Evolutionary conservation across 805 yeast genomes (phyloP), one percentile per base, ranked within the genome.

Genomic region (Groenewaldozyma salmanticensis): DNA sequence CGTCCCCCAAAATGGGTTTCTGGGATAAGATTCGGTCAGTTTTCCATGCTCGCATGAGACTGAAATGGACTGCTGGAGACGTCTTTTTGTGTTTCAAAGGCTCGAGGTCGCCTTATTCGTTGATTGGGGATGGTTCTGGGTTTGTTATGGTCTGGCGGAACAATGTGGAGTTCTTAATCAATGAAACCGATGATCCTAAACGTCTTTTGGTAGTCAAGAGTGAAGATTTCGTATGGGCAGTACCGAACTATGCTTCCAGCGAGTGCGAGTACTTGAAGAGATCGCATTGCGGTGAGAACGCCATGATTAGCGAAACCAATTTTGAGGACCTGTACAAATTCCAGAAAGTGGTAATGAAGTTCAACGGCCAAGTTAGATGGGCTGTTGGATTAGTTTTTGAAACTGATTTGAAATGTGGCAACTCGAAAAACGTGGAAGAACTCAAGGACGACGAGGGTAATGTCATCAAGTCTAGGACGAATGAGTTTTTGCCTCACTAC

Each of bases 11-110:
- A 50, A 62, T 86, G 11, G 97, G 97, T 0, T 79, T 87, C 50
- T 88, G 97, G 97, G 97, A 88, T 60, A 90, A 87, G 57, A 60
- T 86, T 21, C 65, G 95, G 38, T 69, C 78, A 21, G 67, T 81
- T 13, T 64, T 86, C 51, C 96, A 88, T 62, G 94, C 95, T 0
- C 71, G 74, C 16, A 60, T 79, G 40, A 60, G 58, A 2, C 67
- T 86, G 42, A 54, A 61, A 13, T 72, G 83, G 69, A 60, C 61
- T 2, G 59, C 72, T 18, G 64, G 71, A 1, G 72, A 64, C 4
- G 55, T 65, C n/a, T 55, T 57, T 40, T 47, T 65, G 9, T 43
- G 56, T 31, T 48, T 63, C 53, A 82, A 84, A 54, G 92, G 94
- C 1, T 75, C 90, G 0, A 68, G 77, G 40, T 79, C 81, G 52